Conservation (phyloP, 768 basidiomycete species). For the Gyrodon lividus region DNA sequence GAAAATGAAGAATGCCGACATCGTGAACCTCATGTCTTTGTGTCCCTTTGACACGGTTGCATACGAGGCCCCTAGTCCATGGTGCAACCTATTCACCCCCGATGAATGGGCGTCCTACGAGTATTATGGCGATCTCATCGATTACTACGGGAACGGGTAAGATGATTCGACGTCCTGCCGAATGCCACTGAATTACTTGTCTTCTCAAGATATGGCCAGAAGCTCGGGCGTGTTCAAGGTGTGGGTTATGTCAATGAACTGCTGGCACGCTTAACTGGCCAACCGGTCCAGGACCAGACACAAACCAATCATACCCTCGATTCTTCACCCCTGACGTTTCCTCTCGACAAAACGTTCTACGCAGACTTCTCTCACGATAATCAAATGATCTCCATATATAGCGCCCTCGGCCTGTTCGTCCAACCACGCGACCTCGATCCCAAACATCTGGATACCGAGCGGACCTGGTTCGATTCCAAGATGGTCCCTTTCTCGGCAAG, state of each 20-base stretch:
- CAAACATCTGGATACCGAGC: slow-evolving; percentile 8
- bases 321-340: slow-evolving; percentile 62
- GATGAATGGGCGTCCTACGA: slow-evolving; percentile 64
- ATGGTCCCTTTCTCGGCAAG: slow-evolving; percentile 72
- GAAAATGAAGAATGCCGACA: slow-evolving; percentile 51
- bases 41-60: slow-evolving; percentile 75
- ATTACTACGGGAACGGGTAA: slow-evolving; percentile 75
- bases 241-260: slow-evolving; percentile 88
- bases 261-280: slow-evolving; percentile 67
- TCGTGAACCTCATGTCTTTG: slow-evolving; percentile 59
- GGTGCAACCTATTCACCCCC: slow-evolving; percentile 62
- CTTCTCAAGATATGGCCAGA: slow-evolving; percentile 56
- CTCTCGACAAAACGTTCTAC: slow-evolving; percentile 61
- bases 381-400: slow-evolving; percentile 71
- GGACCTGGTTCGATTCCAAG: slow-evolving; percentile 51
- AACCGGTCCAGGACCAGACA: slow-evolving; percentile 63
- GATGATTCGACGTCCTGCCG: neutral
- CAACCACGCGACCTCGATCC: slow-evolving; percentile 28
- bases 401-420: slow-evolving; percentile 53
- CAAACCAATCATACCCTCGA: slow-evolving; percentile 78
- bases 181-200: neutral
- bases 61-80: slow-evolving; percentile 49
- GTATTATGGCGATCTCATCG: slow-evolving; percentile 65
- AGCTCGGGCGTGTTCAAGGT: slow-evolving; percentile 70
- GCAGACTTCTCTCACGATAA: slow-evolving; percentile 88